Evolutionary conservation across 352 stramenopile genomes (phyloP).

Genomic region (Phytophthora kernoviae): DNA sequence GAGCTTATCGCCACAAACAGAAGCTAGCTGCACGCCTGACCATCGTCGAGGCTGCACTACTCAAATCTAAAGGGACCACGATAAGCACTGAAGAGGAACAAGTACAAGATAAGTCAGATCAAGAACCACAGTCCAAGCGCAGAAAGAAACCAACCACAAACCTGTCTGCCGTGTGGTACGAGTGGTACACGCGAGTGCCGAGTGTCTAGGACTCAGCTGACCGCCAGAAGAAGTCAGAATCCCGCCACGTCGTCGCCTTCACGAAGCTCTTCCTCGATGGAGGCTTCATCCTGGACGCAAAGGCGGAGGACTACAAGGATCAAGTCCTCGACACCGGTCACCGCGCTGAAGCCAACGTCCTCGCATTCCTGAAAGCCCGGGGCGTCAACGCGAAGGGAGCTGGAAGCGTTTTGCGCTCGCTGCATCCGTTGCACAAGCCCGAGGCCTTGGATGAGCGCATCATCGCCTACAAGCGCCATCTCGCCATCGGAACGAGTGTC

Average conservation of each 20-base stretch:
- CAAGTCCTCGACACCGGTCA: slow-evolving; percentile 2
- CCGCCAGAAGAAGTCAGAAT: slow-evolving; percentile 28
- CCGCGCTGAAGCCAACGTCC: not conserved
- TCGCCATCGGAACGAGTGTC: slow-evolving; percentile 1
- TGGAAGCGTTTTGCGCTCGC: slow-evolving; percentile 4
- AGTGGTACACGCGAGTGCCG: slow-evolving; percentile 14
- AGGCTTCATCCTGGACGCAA: slow-evolving; percentile 9
- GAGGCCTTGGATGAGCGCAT: slow-evolving; percentile 3
- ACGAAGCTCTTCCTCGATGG: slow-evolving; percentile 23
- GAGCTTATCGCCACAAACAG: slow-evolving; percentile 16
- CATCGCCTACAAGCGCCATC: slow-evolving; percentile 4
- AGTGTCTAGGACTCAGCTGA: slow-evolving; percentile 6
- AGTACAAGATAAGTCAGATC: slow-evolving; percentile 3
- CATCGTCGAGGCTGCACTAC: slow-evolving; percentile 1
- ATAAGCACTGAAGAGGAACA: not conserved
- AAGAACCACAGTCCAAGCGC: slow-evolving; percentile 7
- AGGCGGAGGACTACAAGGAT: slow-evolving; percentile 9
- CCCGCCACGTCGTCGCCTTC: slow-evolving; percentile 15
- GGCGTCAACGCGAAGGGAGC: slow-evolving; percentile 3
- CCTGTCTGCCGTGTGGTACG: slow-evolving; percentile 14
- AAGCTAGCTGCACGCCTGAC: not conserved
- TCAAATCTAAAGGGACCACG: not conserved
- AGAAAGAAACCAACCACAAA: slow-evolving; percentile 11
- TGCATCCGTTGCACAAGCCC: slow-evolving; percentile 8
- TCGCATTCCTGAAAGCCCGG: slow-evolving; percentile 8